Percentiles rank a stretch among this genome's conserved stretches.
phyloP scores from a whole-genome alignment of 805 yeast genomes.

The Suhomyces sp. region DNA sequence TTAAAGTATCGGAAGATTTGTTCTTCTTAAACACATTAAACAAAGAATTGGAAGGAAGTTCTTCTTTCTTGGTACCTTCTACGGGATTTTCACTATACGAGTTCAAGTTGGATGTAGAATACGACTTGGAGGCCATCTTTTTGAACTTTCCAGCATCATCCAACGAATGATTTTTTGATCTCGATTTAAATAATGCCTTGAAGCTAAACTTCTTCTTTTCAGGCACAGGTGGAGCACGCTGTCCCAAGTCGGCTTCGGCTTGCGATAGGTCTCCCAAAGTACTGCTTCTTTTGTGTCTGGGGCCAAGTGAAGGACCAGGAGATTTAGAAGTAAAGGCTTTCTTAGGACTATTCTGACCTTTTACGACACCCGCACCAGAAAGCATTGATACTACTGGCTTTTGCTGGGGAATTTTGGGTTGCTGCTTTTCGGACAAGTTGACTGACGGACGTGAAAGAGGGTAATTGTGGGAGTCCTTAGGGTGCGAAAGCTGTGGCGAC shows the following conservation, averaged over 20 bases:
- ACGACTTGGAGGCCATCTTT: conserved; percentile 25
- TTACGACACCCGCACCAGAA: neutral
- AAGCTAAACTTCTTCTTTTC: conserved; percentile 37
- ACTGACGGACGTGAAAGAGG: conserved; percentile 1
- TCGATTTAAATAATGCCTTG: conserved; percentile 36
- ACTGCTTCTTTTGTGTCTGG: conserved; percentile 8
- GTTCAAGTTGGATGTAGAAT: conserved; percentile 28
- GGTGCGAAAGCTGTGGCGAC: conserved; percentile 1
- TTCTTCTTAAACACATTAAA: conserved; percentile 22
- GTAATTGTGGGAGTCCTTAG: neutral
- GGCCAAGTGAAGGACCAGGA: neutral
- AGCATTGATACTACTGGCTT: neutral
- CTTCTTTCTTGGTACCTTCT: neutral
- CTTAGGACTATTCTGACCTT: no score
- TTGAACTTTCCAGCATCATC: conserved; percentile 9
- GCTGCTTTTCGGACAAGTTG: neutral
- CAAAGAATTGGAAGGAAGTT: conserved; percentile 11
- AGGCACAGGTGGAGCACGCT: conserved; percentile 1
- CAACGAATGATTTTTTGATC: conserved; percentile 29
- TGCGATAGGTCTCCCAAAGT: conserved; percentile 10
- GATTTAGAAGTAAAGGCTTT: neutral
- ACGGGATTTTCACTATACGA: neutral
- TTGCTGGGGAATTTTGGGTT: neutral
- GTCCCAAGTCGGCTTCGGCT: neutral
- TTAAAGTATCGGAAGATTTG: conserved; percentile 17